phyloP scores from a whole-genome alignment of 306 rosid species.

The Glycine soja region DNA sequence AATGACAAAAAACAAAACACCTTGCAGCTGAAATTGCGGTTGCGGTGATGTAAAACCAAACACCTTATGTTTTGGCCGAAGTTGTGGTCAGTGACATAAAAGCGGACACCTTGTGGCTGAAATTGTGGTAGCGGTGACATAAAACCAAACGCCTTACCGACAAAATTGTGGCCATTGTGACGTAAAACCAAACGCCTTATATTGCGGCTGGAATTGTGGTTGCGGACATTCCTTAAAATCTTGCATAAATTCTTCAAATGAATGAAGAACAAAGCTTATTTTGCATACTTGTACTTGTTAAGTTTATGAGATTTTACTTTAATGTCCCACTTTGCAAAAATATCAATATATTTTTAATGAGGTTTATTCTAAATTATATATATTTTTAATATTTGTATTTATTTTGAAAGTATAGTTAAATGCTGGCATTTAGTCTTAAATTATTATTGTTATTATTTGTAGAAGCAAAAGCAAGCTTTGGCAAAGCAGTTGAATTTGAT shows the following conservation, averaged over 20 bases:
- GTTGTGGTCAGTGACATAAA: not conserved
- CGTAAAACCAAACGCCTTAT: not conserved
- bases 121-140: not conserved
- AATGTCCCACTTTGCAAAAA: too few species aligned
- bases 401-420: not conserved
- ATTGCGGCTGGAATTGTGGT: not conserved
- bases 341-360: too few species aligned
- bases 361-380: not conserved
- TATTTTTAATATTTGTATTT: not conserved
- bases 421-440: not conserved
- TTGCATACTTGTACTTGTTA: not conserved
- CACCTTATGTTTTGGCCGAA: too few species aligned
- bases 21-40: too few species aligned
- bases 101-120: not conserved
- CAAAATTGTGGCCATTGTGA: not conserved
- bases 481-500: conserved; percentile 82
- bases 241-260: not conserved
- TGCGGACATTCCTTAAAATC: not conserved
- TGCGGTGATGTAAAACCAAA: too few species aligned
- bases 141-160: not conserved
- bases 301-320: too few species aligned
- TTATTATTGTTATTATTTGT: not conserved
- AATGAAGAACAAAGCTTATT: not conserved
- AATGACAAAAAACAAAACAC: too few species aligned
- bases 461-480: conserved; percentile 94